Evolutionary conservation across 257 asterid species (phyloP).

Genomic region (Nicotiana sylvestris): DNA sequence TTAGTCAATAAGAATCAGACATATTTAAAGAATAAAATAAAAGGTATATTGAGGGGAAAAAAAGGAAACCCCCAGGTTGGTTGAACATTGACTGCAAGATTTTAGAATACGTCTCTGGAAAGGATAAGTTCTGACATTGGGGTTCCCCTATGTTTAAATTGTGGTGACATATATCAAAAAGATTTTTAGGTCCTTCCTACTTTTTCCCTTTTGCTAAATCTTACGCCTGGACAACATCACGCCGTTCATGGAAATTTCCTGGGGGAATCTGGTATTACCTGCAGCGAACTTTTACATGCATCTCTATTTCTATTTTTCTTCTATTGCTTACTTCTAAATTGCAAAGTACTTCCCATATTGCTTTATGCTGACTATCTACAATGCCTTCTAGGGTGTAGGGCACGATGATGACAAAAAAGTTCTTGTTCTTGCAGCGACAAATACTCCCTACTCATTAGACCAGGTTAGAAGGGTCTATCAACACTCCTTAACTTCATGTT

Average conservation of each 20-base stretch:
- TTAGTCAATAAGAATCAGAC: background rate
- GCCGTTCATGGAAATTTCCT: background rate
- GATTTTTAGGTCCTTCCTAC: background rate
- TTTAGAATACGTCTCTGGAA: background rate
- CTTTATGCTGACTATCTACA: background rate
- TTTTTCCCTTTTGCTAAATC: background rate
- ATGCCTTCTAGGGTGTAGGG: conserved; percentile 22
- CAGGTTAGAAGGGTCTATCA: conserved; percentile 9
- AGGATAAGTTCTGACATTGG: background rate
- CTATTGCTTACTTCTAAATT: background rate
- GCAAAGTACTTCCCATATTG: background rate
- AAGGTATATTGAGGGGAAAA: background rate
- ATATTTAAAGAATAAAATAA: background rate
- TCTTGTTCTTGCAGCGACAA: conserved; percentile 28
- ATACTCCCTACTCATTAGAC: conserved; percentile 24
- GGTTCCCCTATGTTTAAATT: background rate
- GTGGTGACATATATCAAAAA: background rate
- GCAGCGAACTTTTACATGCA: background rate
- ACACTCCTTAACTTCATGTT: background rate
- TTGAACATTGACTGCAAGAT: background rate
- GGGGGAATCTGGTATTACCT: background rate
- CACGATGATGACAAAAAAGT: conserved; percentile 22
- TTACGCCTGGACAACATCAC: background rate
- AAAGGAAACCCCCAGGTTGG: background rate
- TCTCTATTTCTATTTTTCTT: background rate